A percentile compares a stretch with the other conserved stretches of the same genome.
phyloP scores from a whole-genome alignment of 345 rosid species.

The Rhodamnia rubescens region DNA sequence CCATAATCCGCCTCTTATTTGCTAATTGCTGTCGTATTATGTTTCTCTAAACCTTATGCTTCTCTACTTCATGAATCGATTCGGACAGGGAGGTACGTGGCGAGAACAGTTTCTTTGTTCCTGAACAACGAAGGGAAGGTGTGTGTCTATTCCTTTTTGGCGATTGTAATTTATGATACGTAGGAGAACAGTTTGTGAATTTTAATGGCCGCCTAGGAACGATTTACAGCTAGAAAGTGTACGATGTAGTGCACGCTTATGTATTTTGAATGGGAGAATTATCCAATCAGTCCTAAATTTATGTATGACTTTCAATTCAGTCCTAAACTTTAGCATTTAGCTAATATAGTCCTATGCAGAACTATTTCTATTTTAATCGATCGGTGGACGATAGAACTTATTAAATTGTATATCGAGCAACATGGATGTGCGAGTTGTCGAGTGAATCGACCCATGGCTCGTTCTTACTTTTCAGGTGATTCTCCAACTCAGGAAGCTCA shows the following conservation, averaged over 20 bases:
- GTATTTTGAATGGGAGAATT: too few relatives aligned
- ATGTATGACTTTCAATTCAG: too few relatives aligned
- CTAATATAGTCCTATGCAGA: too few relatives aligned
- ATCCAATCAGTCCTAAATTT: too few relatives aligned
- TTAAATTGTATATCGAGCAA: not conserved
- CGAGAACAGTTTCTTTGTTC: slow-evolving; percentile 49
- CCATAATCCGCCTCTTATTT: not conserved
- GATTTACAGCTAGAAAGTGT: not conserved
- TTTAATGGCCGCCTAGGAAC: not conserved
- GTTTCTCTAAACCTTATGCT: not conserved
- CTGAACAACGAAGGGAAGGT: slow-evolving; percentile 60
- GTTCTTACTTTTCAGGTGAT: slow-evolving; percentile 38
- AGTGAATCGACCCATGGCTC: not conserved
- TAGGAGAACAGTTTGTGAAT: not conserved
- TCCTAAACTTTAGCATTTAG: too few relatives aligned
- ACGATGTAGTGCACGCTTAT: too few relatives aligned
- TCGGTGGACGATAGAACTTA: too few relatives aligned
- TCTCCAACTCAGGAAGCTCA: slow-evolving; percentile 52
- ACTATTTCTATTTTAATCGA: too few relatives aligned
- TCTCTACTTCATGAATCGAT: not conserved
- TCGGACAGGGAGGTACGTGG: slow-evolving; percentile 58
- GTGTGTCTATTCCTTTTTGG: not conserved
- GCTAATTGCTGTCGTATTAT: not conserved
- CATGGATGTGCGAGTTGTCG: not conserved
- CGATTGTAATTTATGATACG: not conserved